Evolutionary conservation across 306 rosid species (phyloP).

Genomic region (Trifolium dubium): DNA sequence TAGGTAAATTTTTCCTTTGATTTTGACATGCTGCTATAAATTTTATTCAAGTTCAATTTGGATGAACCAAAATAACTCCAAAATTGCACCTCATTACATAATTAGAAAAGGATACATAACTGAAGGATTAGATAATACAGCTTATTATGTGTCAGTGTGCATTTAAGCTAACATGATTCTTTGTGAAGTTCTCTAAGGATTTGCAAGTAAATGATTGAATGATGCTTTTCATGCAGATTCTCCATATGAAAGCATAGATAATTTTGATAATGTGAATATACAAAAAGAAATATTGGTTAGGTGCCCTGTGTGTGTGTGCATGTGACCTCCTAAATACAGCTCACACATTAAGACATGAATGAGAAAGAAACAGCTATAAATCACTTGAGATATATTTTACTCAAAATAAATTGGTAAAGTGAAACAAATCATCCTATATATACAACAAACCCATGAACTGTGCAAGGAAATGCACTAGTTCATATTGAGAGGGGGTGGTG

Average conservation of each 20-base stretch:
- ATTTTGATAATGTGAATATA: conserved; percentile 28
- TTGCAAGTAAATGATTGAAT: conserved; percentile 20
- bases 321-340: conserved; percentile 29
- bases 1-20: not conserved
- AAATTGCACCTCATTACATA: not conserved
- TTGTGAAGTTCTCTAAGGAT: not conserved
- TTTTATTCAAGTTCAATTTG: not conserved
- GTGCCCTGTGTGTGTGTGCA: conserved; percentile 32
- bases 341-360: conserved; percentile 29
- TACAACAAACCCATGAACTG: conserved; percentile 61
- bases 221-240: conserved; percentile 29
- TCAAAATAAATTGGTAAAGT: conserved; percentile 53
- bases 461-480: conserved; percentile 43
- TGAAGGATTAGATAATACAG: not conserved
- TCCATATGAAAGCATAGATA: conserved; percentile 26
- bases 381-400: conserved; percentile 53
- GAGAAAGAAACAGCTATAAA: conserved; percentile 55
- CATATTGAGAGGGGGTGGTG: conserved; percentile 41
- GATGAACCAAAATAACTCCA: not conserved
- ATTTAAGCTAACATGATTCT: not conserved
- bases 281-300: conserved; percentile 1
- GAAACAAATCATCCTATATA: conserved; percentile 65
- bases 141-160: not conserved
- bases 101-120: not conserved
- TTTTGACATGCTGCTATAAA: not conserved